Evolutionary conservation across 805 yeast genomes (phyloP), one percentile per base, ranked within the genome.

Genomic region (Yamadazyma nakazawae): DNA sequence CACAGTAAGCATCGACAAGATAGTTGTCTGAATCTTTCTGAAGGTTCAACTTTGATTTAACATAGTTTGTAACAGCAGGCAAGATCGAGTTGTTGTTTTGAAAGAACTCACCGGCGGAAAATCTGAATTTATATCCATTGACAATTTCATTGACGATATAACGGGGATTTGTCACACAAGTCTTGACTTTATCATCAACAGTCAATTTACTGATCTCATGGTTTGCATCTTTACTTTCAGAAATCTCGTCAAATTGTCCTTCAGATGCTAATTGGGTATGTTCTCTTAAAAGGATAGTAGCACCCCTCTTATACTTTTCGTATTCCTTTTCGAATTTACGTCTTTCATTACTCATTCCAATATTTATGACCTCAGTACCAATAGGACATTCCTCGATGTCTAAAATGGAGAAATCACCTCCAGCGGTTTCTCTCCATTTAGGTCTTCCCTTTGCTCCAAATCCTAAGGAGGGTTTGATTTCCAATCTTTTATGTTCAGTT

Each of bases 381-480:
- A 94, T 89, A 2, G 84, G 70, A 64, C 98, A 94, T 54, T 90
- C 97, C 63, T 94, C 99, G 53, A 94, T 91, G 64, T 94, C 99
- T 52, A 94, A 68, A 24, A 88, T 84, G 7, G 79, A 66, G 17
- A 72, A 76, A 34, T 74, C 66, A n/a, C 89, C 90, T 31, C 88
- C 87, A 16, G 64, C 74, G 9, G 64, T 65, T 6, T 60, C 55
- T 60, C 90, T 73, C 88, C 89, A 85, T 31, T 67, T 62, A 2
- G 90, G 89, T 60, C 84, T 78, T 10, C 96, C 96, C 62, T 87
- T 87, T 43, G 84, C 75, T 7, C 96, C 96, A 68, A 92, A 94
- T 1, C 99, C 99, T 47, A 94, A 72, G 13, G 87, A 79, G 14
- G 97, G 96, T 47, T 74, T 66, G 37, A 62, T 59, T 25, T 47